Evolutionary conservation across 345 rosid species (phyloP).

Genomic region (Eucalyptus camaldulensis): DNA sequence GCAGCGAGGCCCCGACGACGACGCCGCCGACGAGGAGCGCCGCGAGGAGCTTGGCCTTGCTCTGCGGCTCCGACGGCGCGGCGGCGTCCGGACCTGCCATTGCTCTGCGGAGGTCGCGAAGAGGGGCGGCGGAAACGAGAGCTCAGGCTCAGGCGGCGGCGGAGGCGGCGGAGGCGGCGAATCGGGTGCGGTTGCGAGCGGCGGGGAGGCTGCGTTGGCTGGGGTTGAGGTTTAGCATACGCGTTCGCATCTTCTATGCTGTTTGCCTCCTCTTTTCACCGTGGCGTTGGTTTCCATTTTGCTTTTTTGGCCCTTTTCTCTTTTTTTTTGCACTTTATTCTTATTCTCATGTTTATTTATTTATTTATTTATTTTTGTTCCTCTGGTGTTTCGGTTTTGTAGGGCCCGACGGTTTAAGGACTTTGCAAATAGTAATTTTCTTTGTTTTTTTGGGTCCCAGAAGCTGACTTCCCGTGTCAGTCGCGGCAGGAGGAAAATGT

Average conservation of each 20-base stretch:
- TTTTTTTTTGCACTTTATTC: not conserved
- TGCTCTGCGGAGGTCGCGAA: not conserved
- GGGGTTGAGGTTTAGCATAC: not conserved
- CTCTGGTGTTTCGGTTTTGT: not conserved
- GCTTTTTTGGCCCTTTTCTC: not conserved
- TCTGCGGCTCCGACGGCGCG: constrained; percentile 17
- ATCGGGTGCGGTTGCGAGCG: not conserved
- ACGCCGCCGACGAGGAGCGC: constrained; percentile 39
- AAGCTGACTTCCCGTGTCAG: not conserved
- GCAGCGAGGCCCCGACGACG: constrained; percentile 22
- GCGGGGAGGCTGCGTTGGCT: not conserved
- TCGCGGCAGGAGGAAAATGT: not conserved
- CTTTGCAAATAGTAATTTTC: too few relatives aligned
- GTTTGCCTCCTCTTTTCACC: not conserved
- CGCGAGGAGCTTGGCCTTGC: constrained; percentile 9
- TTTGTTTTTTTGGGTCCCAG: not conserved
- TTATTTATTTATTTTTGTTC: too few relatives aligned
- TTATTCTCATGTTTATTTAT: not conserved
- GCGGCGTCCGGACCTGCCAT: not conserved
- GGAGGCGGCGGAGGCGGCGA: not conserved
- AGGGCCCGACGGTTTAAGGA: not conserved
- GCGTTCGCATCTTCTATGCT: not conserved
- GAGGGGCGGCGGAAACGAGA: not conserved
- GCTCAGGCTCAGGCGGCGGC: not conserved
- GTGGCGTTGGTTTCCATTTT: not conserved